A percentile compares a stretch with the other conserved stretches of the same genome.
Evolutionary conservation across 306 rosid genomes (phyloP).

Genomic region (Cicer yamashitae): DNA sequence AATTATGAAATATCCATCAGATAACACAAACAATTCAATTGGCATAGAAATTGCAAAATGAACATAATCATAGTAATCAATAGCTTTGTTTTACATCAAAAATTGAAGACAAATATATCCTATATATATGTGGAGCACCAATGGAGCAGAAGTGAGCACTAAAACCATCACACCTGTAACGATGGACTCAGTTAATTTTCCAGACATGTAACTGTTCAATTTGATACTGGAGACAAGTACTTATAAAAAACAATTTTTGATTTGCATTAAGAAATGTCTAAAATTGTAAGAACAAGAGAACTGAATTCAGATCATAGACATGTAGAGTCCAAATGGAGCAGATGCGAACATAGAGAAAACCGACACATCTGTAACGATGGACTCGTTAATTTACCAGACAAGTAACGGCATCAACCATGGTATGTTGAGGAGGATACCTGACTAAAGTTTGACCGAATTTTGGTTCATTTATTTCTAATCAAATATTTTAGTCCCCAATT

Average conservation of each 20-base stretch:
- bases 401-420: conserved; percentile 52
- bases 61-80: not conserved
- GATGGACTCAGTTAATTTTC: conserved; percentile 47
- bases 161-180: conserved; percentile 54
- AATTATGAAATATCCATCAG: too few relatives aligned
- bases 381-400: conserved; percentile 53
- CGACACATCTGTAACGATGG: conserved; percentile 55
- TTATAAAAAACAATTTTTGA: not conserved
- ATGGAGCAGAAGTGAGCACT: conserved; percentile 57
- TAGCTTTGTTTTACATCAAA: not conserved
- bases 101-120: not conserved
- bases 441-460: conserved; percentile 66
- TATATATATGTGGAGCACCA: conserved; percentile 31
- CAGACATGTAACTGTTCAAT: conserved; percentile 53
- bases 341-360: conserved; percentile 42
- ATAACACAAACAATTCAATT: not conserved
- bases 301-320: not conserved
- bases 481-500: too few relatives aligned
- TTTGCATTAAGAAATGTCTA: not conserved
- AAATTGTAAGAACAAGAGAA: not conserved
- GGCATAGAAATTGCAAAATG: not conserved
- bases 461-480: too few relatives aligned
- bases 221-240: conserved; percentile 53
- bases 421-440: conserved; percentile 56
- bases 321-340: conserved; percentile 56